These are phyloP conservation scores for Zymoseptoria tritici DNA, from an alignment of 2,329 filamentous ascomycete species.

Conservation along the genomic window DNA sequence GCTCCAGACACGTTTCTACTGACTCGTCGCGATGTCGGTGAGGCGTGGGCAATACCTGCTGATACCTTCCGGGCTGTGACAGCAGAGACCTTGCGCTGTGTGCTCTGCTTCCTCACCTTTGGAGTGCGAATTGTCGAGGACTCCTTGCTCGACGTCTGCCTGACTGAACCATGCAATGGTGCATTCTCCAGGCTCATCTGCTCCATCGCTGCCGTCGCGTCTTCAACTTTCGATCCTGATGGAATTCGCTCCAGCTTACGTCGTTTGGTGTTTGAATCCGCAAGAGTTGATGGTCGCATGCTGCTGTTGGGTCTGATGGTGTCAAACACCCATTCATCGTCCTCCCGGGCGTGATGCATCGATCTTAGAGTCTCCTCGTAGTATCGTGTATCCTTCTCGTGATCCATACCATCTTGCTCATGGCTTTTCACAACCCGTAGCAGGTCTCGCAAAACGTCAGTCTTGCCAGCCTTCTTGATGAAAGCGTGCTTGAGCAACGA, in stretches of 20 bases:
- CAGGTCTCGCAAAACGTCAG: slow-evolving; percentile 80
- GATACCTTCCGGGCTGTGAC: slow-evolving; percentile 32
- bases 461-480: slow-evolving; percentile 76
- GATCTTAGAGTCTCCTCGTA: slow-evolving; percentile 78
- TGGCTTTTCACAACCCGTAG: slow-evolving; percentile 75
- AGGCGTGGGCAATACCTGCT: slow-evolving; percentile 19
- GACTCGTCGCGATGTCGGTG: slow-evolving; percentile 28
- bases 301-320: slow-evolving; percentile 68
- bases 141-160: slow-evolving; percentile 18
- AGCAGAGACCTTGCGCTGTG: slow-evolving; percentile 32
- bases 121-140: slow-evolving; percentile 33
- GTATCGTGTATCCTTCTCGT: slow-evolving; percentile 57
- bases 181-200: slow-evolving; percentile 38
- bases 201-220: slow-evolving; percentile 33
- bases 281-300: slow-evolving; percentile 42
- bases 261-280: slow-evolving; percentile 45
- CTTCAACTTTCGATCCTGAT: slow-evolving; percentile 31
- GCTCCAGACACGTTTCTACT: slow-evolving; percentile 29
- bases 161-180: slow-evolving; percentile 28
- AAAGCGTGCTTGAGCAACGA: slow-evolving; percentile 85
- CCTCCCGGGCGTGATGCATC: slow-evolving; percentile 48
- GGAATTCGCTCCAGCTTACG: slow-evolving; percentile 42
- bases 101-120: slow-evolving; percentile 24
- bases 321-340: slow-evolving; percentile 93
- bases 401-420: slow-evolving; percentile 47